Conservation (phyloP, 2,329 filamentous ascomycete genomes). For the Trichoderma afroharzianum region DNA sequence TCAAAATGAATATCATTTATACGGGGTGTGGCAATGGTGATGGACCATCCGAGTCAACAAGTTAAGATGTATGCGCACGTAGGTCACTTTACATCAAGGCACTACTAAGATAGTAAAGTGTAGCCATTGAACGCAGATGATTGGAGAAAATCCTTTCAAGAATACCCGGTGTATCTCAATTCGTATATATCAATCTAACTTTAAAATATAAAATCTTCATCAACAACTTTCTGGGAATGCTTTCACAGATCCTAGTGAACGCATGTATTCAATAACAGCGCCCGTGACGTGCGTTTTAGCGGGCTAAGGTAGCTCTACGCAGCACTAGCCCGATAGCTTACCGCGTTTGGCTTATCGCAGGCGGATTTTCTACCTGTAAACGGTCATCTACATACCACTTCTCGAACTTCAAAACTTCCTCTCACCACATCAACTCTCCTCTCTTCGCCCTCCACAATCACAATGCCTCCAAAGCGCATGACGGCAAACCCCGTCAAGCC, state of each 20-base stretch:
- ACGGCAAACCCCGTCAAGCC: slow-evolving; percentile 84
- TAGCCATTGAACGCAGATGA: neutral
- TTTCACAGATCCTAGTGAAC: neutral
- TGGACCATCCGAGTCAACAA: no score
- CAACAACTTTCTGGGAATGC: neutral
- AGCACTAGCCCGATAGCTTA: neutral
- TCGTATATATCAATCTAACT: neutral
- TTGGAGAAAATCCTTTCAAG: no score
- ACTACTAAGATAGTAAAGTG: no score
- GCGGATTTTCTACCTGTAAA: neutral
- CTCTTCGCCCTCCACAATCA: neutral
- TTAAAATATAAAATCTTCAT: neutral
- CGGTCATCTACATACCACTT: neutral
- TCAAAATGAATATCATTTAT: neutral
- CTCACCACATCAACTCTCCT: neutral
- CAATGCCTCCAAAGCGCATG: slow-evolving; percentile 77
- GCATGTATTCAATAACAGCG: neutral
- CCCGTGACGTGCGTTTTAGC: neutral
- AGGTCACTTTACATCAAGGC: no score
- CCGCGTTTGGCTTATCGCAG: neutral
- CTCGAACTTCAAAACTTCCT: neutral
- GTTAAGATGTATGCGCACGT: no score
- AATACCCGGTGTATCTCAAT: no score
- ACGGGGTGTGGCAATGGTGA: neutral
- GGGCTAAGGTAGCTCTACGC: neutral